phyloP scores from a whole-genome alignment of 306 rosid species.

The Fragaria iinumae region DNA sequence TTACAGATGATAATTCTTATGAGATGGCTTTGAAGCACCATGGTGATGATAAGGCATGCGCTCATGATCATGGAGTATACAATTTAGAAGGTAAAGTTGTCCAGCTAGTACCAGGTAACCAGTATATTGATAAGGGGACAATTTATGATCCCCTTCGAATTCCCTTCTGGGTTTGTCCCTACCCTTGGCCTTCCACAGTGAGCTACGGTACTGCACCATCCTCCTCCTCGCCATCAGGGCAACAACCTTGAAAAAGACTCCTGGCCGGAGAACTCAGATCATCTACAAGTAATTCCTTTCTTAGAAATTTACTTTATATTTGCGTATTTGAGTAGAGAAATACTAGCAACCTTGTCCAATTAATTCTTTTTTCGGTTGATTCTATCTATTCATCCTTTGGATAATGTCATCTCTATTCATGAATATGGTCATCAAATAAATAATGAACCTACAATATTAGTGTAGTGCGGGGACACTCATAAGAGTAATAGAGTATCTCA shows the following conservation, averaged over 20 bases:
- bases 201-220: not conserved
- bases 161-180: conserved; percentile 15
- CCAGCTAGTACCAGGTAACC: not conserved
- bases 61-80: conserved; percentile 17
- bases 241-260: not conserved
- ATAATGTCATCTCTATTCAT: too few relatives aligned
- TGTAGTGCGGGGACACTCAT: too few relatives aligned
- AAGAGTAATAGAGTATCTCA: too few relatives aligned
- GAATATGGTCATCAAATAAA: too few relatives aligned
- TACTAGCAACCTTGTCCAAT: not conserved
- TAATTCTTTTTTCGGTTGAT: too few relatives aligned
- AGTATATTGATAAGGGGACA: not conserved
- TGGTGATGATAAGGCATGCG: not conserved
- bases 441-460: too few relatives aligned
- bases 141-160: not conserved
- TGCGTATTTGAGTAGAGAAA: not conserved
- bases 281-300: not conserved
- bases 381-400: too few relatives aligned
- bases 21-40: not conserved
- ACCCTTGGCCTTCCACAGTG: conserved; percentile 4
- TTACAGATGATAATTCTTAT: conserved; percentile 3
- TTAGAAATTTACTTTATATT: not conserved
- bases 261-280: not conserved
- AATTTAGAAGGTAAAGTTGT: not conserved
- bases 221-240: not conserved